Base-by-base conservation (phyloP, 1,284 basidiomycete species). In the Ustilago xerochloae region DNA sequence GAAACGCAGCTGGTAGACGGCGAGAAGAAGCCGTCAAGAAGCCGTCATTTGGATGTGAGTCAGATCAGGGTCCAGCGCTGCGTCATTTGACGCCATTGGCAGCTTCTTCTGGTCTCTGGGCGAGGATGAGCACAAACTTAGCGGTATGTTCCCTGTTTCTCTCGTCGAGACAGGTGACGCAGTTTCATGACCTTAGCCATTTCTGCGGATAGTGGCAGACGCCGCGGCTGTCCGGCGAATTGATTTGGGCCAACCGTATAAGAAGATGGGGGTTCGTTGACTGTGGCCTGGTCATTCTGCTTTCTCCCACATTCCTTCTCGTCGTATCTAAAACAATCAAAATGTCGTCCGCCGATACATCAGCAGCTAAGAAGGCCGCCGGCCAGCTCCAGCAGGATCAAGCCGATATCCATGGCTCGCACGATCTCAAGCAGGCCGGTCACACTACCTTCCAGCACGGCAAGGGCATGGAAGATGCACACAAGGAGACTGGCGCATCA, bases 261-360 rank as follows among this genome's bases (percentile, higher is more conserved):
- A 36, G n/a, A n/a, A n/a, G n/a, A n/a, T n/a, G n/a, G n/a, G n/a
- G n/a, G n/a, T n/a, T n/a, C n/a, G n/a, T n/a, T n/a, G n/a, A n/a
- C n/a, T n/a, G n/a, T n/a, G n/a, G n/a, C n/a, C n/a, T n/a, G n/a
- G n/a, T n/a, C n/a, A n/a, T n/a, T n/a, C n/a, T 7, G 20, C 22
- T 45, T 10, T 35, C 43, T 15, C 26, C 28, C 32, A 15, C 20
- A 18, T 3, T n/a, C 30, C 47, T 49, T 1, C 12, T 41, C 24
- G 38, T 6, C 6, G n/a, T 4, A 39, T 15, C 38, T 18, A 16
- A 39, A 20, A 39, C 7, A 18, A 39, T 22, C 38, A 39, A 16
- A 24, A 71, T 71, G 68, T 65, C 68, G 15, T 71, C 68, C 39
- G 49, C 63, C 52, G 63, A 71, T 41, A 59, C 58, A n/a, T 46